Evolutionary conservation across 345 rosid genomes (phyloP).

Genomic region (Arabidopsis suecica): DNA sequence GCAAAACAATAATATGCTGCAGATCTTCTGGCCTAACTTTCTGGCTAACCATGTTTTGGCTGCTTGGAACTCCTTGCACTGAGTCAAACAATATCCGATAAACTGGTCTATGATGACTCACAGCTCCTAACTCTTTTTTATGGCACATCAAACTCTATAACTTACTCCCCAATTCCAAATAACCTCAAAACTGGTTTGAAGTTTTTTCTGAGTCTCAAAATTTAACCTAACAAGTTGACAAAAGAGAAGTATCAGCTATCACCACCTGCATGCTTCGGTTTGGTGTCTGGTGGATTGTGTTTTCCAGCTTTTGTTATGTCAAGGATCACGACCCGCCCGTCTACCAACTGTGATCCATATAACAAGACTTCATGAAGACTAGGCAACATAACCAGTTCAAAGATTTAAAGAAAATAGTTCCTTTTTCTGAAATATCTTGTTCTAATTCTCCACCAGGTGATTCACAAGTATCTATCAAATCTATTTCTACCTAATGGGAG

Average conservation of each 20-base stretch:
- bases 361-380: not conserved
- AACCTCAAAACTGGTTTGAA: constrained; percentile 10
- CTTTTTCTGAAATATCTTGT: not conserved
- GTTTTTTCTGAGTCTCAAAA: not conserved
- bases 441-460: not conserved
- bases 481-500: not conserved
- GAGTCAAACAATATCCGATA: constrained; percentile 10
- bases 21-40: not conserved
- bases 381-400: not conserved
- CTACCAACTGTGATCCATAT: constrained; percentile 56
- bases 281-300: constrained; percentile 31
- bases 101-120: not conserved
- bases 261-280: constrained; percentile 27
- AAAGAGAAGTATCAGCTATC: constrained; percentile 40
- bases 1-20: not conserved
- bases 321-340: constrained; percentile 62
- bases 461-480: not conserved
- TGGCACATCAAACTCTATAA: not conserved
- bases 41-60: not conserved
- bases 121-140: not conserved
- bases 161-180: not conserved
- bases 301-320: constrained; percentile 38
- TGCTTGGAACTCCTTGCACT: constrained; percentile 4
- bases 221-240: constrained; percentile 8
- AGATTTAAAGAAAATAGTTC: not conserved